These are phyloP conservation scores for Trametes cubensis DNA, from an alignment of 768 basidiomycete species.

Conservation along the genomic window DNA sequence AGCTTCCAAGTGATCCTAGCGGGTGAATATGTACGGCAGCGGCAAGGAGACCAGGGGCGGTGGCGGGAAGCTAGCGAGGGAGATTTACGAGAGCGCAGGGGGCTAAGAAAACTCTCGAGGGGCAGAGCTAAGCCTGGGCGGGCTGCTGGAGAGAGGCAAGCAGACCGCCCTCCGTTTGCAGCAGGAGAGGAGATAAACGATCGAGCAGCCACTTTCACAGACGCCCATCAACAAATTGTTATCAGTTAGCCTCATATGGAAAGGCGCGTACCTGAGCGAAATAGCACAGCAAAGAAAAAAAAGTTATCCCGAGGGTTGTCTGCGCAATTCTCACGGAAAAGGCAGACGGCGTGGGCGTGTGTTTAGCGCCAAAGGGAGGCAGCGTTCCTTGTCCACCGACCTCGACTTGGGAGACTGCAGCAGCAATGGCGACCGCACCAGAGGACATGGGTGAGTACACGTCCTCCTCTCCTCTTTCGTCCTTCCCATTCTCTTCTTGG, in stretches of 20 bases:
- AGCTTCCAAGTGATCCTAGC: background rate
- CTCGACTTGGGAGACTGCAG: slow-evolving; percentile 1
- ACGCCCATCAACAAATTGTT: slow-evolving; percentile 17
- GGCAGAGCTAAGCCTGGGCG: slow-evolving; percentile 1
- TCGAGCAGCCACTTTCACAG: slow-evolving; percentile 5
- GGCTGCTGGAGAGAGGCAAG: background rate
- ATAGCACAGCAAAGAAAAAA: background rate
- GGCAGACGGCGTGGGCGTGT: background rate
- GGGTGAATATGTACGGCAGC: background rate
- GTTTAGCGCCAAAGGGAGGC: background rate
- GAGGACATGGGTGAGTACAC: slow-evolving; percentile 28
- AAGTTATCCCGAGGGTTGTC: background rate
- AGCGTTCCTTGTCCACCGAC: background rate
- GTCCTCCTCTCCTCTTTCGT: slow-evolving; percentile 8
- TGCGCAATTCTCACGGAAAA: background rate
- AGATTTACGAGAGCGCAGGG: slow-evolving; percentile 12
- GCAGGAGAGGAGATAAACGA: background rate
- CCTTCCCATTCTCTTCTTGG: slow-evolving; percentile 27
- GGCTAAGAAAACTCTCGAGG: slow-evolving; percentile 5
- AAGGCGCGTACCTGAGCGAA: background rate
- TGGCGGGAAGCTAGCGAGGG: slow-evolving; percentile 4
- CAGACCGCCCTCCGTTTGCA: background rate
- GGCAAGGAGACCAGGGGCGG: background rate
- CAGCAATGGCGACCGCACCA: slow-evolving; percentile 23
- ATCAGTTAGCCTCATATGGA: slow-evolving; percentile 21